Conservation (phyloP, 176 grass and related monocot species). For the Lolium rigidum region DNA sequence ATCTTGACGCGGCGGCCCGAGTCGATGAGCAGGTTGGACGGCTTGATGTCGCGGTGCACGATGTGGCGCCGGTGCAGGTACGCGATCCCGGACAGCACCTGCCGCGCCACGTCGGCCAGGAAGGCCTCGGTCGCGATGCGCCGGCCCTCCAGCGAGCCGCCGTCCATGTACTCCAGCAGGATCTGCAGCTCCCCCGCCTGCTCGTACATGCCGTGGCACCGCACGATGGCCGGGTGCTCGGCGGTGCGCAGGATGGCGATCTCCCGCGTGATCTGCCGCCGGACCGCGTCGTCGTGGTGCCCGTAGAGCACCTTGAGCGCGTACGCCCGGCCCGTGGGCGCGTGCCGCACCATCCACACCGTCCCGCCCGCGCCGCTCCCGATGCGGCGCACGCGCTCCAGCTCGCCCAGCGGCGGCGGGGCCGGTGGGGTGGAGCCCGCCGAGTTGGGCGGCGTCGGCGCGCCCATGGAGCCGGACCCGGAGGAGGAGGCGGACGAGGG, state of each 20-base stretch:
- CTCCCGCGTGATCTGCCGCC: slow-evolving; percentile 80
- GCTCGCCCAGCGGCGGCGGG: slow-evolving; percentile 47
- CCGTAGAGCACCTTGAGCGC: slow-evolving; percentile 90
- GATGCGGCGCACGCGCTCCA: slow-evolving; percentile 50
- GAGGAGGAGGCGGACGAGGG: slow-evolving; percentile 45
- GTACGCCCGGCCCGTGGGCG: slow-evolving; percentile 53
- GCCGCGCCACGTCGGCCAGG: slow-evolving; percentile 86
- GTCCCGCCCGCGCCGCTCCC: slow-evolving; percentile 84
- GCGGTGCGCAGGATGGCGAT: slow-evolving; percentile 87
- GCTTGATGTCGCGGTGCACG: slow-evolving; percentile 99
- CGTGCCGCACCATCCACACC: slow-evolving; percentile 86
- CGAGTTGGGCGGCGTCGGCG: slow-evolving; percentile 48
- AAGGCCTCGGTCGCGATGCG: slow-evolving; percentile 65
- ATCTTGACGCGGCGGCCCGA: slow-evolving; percentile 78
- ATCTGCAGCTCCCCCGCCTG: slow-evolving; percentile 95
- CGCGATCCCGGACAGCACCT: slow-evolving; percentile 79
- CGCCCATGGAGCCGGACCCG: slow-evolving; percentile 37
- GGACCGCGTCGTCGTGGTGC: slow-evolving; percentile 78
- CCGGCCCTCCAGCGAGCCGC: slow-evolving; percentile 74
- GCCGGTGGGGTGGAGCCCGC: slow-evolving; percentile 33
- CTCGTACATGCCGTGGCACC: slow-evolving; percentile 97
- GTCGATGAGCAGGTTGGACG: slow-evolving; percentile 93
- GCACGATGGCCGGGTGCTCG: slow-evolving; percentile 82
- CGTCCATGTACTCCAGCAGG: slow-evolving; percentile 97
- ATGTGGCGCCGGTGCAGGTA: slow-evolving; percentile 94